A percentile compares a stretch with the other conserved stretches of the same genome.
phyloP scores from a whole-genome alignment of 2,329 filamentous ascomycete genomes.

The Trichoderma sp. region DNA sequence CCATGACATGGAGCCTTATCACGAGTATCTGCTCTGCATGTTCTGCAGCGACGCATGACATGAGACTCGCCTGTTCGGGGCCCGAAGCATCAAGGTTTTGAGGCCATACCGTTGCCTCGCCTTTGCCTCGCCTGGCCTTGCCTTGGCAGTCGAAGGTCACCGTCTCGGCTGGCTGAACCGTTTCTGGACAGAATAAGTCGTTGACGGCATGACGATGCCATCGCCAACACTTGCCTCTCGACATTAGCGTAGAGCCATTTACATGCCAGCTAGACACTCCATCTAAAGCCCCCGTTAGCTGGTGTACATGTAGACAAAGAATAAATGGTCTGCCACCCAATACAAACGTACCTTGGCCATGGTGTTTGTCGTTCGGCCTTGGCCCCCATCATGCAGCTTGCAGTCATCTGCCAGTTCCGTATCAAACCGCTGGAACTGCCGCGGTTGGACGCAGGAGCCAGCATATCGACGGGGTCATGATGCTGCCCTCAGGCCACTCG shows the following conservation, averaged over 20 bases:
- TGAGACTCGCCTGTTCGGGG: background rate
- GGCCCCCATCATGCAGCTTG: conserved; percentile 6
- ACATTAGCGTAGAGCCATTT: background rate
- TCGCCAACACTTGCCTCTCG: background rate
- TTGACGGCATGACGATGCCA: background rate
- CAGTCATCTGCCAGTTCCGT: conserved; percentile 6
- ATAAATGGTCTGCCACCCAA: background rate
- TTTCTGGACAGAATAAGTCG: background rate
- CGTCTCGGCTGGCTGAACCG: background rate
- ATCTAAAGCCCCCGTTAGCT: background rate
- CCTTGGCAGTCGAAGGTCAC: background rate
- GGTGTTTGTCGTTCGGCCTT: background rate
- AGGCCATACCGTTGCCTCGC: background rate
- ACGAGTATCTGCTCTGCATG: background rate
- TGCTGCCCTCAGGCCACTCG: background rate
- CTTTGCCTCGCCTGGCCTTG: background rate
- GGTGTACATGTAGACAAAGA: background rate
- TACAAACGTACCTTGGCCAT: conserved; percentile 4
- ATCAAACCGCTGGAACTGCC: background rate
- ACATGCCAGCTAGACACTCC: background rate
- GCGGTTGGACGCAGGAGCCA: background rate
- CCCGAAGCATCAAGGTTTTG: background rate
- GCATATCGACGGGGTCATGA: background rate
- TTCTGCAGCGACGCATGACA: background rate
- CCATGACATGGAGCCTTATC: background rate